Base-by-base conservation (phyloP, 331 rosid genomes). In the Malus hybrid region DNA sequence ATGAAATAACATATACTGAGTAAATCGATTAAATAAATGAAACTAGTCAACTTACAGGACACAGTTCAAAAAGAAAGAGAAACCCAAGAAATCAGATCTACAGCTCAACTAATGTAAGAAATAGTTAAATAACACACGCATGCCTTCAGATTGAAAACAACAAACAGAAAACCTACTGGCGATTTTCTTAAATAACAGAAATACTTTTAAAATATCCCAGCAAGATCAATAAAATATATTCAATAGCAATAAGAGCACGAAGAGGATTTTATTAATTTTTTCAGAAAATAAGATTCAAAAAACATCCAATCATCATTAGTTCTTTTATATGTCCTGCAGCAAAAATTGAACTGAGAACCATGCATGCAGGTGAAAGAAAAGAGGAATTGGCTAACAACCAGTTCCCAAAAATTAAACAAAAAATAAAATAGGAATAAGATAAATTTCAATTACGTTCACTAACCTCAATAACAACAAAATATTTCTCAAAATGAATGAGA, bases 11-110 rank as follows among this genome's bases (percentile, higher is more conserved):
- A 73, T 29, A 42, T 60, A 28, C 74, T 22, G 14, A 22, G 16
- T 32, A 18, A 15, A 6, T 48, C 3, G 46, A n/a, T 20, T 29
- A 48, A 27, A 63, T 48, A 20, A 14, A 31, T 48, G 76, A 33
- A 67, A 55, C 54, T 59, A 76, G 71, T 72, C 74, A 56, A 80
- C 79, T 61, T 76, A 27, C 74, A 39, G 18, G 62, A 73, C 27
- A 29, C 15, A 63, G 73, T 65, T 54, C 65, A 56, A 72, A 83
- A 56, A 68, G 67, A 54, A 83, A 54, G 76, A 59, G 75, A 76
- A 78, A 33, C 29, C 22, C 36, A 5, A 61, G 11, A 70, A 50
- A 67, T 33, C 65, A 77, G 20, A 70, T 54, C 80, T 44, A 64
- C 24, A 66, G 52, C 76, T 48, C 65, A 77, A 69, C 77, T 22